Conservation (phyloP, 2,329 filamentous ascomycete species). For the Fusarium austroafricanum region DNA sequence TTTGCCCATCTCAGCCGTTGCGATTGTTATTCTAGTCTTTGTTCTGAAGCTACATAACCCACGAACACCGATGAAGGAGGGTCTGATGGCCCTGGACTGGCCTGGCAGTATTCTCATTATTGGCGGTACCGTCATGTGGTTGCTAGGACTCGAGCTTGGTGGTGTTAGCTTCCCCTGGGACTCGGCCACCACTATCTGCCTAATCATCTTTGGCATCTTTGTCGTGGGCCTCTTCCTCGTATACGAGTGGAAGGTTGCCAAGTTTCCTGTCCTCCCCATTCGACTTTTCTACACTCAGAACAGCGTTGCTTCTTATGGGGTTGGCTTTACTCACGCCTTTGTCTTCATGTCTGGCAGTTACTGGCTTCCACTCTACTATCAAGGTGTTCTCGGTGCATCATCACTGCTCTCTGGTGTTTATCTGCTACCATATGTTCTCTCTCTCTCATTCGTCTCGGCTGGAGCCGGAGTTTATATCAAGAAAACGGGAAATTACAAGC, state of each 20-base stretch:
- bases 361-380: conserved; percentile 88
- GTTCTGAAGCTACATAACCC: conserved; percentile 77
- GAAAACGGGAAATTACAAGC: conserved; percentile 74
- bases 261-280: conserved; percentile 82
- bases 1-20: conserved; percentile 60
- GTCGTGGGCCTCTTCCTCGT: conserved; percentile 74
- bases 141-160: conserved; percentile 87
- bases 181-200: conserved; percentile 79
- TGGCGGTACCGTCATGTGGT: conserved; percentile 84
- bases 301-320: conserved; percentile 72
- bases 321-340: conserved; percentile 79
- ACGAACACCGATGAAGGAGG: conserved; percentile 69
- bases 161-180: conserved; percentile 80
- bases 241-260: conserved; percentile 78
- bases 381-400: conserved; percentile 75
- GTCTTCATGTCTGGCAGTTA: conserved; percentile 83
- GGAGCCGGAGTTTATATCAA: conserved; percentile 67
- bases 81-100: conserved; percentile 73
- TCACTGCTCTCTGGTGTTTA: conserved; percentile 81
- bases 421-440: conserved; percentile 75
- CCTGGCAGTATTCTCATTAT: conserved; percentile 69
- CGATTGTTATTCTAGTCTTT: conserved; percentile 64
- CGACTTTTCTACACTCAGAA: conserved; percentile 74
- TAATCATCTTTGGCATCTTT: conserved; percentile 78
- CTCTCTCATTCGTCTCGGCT: conserved; percentile 72